phyloP scores from a whole-genome alignment of 2,329 filamentous ascomycete genomes.

The Microdochium bolleyi region DNA sequence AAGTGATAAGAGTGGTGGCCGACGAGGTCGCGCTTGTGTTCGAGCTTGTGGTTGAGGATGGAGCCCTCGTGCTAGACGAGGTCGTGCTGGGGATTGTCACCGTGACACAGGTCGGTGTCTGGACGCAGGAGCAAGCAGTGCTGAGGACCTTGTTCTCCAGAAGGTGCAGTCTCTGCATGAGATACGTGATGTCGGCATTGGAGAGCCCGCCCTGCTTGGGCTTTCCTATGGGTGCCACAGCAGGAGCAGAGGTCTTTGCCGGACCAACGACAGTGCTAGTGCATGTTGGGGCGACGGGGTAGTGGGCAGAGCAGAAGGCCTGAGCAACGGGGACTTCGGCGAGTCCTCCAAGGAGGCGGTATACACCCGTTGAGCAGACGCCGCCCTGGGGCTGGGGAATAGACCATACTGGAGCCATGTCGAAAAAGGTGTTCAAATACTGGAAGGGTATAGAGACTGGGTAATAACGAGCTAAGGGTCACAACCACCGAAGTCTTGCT shows the following conservation, averaged over 20 bases:
- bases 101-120: neutral
- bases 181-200: neutral
- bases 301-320: neutral
- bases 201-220: neutral
- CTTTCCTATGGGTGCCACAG: neutral
- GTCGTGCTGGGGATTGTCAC: neutral
- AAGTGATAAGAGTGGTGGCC: neutral
- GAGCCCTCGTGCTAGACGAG: neutral
- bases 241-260: neutral
- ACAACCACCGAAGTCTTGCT: neutral
- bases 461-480: neutral
- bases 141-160: neutral
- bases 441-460: neutral
- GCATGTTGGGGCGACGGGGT: neutral
- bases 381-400: neutral
- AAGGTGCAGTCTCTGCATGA: neutral
- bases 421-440: neutral
- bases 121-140: neutral
- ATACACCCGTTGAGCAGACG: neutral
- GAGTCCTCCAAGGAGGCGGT: neutral
- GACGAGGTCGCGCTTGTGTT: neutral
- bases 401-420: neutral
- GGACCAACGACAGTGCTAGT: neutral
- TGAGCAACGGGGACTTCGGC: neutral
- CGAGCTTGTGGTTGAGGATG: too few relatives aligned